phyloP scores from a whole-genome alignment of 1,284 basidiomycete genomes.

The Boletus mariae region DNA sequence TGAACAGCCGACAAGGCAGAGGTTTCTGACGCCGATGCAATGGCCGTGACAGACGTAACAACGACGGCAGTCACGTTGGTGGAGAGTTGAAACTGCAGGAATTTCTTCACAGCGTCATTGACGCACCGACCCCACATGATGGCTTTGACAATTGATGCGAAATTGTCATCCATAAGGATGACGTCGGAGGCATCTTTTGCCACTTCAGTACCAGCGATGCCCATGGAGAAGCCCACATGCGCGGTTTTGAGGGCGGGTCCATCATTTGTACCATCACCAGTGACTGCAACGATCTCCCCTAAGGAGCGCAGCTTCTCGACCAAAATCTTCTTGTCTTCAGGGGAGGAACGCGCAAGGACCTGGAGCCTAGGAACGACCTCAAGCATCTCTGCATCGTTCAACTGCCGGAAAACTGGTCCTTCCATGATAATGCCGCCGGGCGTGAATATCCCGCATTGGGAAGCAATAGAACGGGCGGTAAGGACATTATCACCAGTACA shows the following conservation, averaged over 20 bases:
- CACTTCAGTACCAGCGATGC: constrained; percentile 97
- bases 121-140: constrained; percentile 99
- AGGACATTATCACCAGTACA: constrained; percentile 98
- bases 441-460: constrained; percentile 93
- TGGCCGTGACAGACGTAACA: constrained; percentile 89
- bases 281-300: constrained; percentile 94
- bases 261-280: constrained; percentile 98
- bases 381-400: constrained; percentile 53
- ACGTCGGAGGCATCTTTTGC: constrained; percentile 99
- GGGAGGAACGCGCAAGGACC: constrained; percentile 91
- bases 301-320: constrained; percentile 86
- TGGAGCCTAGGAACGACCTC: constrained; percentile 70
- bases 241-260: constrained; percentile 95
- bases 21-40: constrained; percentile 73
- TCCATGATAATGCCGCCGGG: constrained; percentile 96
- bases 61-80: constrained; percentile 95
- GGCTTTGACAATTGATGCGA: constrained; percentile 92
- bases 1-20: constrained; percentile 94
- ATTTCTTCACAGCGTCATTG: constrained; percentile 96
- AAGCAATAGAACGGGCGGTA: constrained; percentile 90
- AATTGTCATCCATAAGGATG: constrained; percentile 98
- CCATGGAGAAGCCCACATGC: constrained; percentile 96
- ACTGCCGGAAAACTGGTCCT: constrained; percentile 74
- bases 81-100: constrained; percentile 96
- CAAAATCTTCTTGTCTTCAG: constrained; percentile 93